These are phyloP conservation scores for Zizania latifolia DNA, from an alignment of 176 grass and related monocot species.

Conservation along the genomic window DNA sequence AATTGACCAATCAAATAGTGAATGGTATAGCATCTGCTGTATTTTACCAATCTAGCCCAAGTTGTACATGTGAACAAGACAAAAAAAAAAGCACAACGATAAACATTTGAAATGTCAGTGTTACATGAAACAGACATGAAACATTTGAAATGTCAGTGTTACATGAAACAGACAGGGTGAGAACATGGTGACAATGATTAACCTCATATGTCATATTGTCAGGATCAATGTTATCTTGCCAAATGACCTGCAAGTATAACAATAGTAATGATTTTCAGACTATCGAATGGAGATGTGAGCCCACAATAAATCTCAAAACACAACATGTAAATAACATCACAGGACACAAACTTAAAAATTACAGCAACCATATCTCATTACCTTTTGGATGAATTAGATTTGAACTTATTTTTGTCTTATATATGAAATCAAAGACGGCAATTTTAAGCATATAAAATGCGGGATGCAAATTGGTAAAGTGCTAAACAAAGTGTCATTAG, in stretches of 20 bases:
- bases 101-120: neutral
- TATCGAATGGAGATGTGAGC: neutral
- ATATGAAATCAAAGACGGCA: neutral
- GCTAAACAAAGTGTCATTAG: neutral
- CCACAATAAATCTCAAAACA: neutral
- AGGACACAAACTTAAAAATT: neutral
- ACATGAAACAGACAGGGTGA: constrained; percentile 8
- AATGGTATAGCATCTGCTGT: neutral
- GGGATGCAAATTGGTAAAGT: neutral
- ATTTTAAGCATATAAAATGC: neutral
- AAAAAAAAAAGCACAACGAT: neutral
- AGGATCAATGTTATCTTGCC: constrained; percentile 92
- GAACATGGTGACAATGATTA: constrained; percentile 9
- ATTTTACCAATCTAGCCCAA: neutral
- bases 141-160: neutral
- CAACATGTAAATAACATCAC: neutral
- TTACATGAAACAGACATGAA: constrained; percentile 15
- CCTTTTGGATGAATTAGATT: neutral
- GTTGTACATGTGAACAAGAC: neutral
- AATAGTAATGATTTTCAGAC: constrained; percentile 3
- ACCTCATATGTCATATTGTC: constrained; percentile 99
- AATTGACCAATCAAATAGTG: neutral
- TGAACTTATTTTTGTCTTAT: neutral
- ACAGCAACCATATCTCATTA: neutral
- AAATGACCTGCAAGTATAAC: constrained; percentile 58